Conservation (phyloP, 768 basidiomycete species). For the Cantharellus cinnabarinus region DNA sequence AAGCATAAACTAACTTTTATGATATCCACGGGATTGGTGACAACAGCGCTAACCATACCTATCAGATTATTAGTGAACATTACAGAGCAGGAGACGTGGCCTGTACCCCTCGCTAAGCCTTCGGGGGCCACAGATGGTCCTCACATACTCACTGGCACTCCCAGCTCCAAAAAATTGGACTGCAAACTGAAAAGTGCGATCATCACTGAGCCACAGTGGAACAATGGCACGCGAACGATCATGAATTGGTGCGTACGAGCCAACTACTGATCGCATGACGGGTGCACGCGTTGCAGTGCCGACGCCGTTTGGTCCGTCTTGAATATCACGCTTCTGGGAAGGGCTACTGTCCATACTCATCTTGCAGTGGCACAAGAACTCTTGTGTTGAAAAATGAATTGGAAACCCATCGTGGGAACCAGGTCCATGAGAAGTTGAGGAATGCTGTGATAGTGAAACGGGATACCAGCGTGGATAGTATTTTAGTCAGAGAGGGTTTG, state of each 20-base stretch:
- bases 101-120: background rate
- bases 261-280: no score
- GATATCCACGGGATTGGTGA: constrained; percentile 20
- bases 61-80: background rate
- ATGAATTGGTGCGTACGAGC: background rate
- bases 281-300: no score
- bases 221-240: background rate
- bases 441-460: no score
- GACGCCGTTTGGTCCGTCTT: no score
- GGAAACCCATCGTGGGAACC: no score
- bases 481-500: no score
- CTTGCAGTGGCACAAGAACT: no score
- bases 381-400: no score
- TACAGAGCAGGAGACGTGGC: background rate
- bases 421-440: no score
- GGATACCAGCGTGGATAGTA: no score
- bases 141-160: constrained; percentile 13
- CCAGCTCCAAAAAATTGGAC: constrained; percentile 16
- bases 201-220: background rate
- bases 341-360: no score
- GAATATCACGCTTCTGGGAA: no score
- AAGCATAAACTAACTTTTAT: constrained; percentile 13
- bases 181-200: constrained; percentile 9
- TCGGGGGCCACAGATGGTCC: background rate
- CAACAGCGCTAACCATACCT: constrained; percentile 20